Evolutionary conservation across 805 yeast species (phyloP).

Genomic region (Hanseniaspora lachancei): DNA sequence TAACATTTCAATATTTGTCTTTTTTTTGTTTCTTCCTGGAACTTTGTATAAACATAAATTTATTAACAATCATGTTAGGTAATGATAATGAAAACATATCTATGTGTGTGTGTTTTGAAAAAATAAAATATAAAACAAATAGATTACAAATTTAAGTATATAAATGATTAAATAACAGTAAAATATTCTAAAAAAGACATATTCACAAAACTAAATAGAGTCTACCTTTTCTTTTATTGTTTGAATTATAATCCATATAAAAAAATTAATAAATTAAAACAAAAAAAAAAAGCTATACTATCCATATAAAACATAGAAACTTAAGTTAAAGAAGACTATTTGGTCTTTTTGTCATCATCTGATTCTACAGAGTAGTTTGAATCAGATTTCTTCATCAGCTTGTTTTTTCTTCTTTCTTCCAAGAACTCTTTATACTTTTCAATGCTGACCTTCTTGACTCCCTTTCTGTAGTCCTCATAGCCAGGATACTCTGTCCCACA

Average conservation of each 20-base stretch:
- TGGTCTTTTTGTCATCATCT: neutral
- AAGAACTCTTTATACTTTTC: slow-evolving; percentile 50
- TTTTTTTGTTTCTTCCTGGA: too few relatives aligned
- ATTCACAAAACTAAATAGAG: too few relatives aligned
- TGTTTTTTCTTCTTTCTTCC: slow-evolving; percentile 27
- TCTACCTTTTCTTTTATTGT: too few relatives aligned
- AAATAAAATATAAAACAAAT: neutral
- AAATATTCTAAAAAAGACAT: neutral
- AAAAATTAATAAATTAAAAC: neutral
- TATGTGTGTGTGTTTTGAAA: neutral
- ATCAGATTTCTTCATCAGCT: slow-evolving; percentile 15
- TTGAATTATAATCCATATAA: neutral
- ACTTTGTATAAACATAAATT: neutral
- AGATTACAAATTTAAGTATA: neutral
- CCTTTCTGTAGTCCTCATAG: slow-evolving; percentile 47
- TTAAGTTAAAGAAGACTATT: neutral
- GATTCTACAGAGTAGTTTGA: neutral
- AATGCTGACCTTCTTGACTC: slow-evolving; percentile 56
- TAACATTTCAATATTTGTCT: too few relatives aligned
- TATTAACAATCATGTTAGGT: neutral
- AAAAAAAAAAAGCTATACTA: neutral
- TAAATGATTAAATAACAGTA: neutral
- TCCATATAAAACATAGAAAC: neutral
- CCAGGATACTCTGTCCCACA: slow-evolving; percentile 60
- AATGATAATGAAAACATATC: neutral